phyloP scores from a whole-genome alignment of 2,329 filamentous ascomycete genomes.

The Aspergillus alliaceus region DNA sequence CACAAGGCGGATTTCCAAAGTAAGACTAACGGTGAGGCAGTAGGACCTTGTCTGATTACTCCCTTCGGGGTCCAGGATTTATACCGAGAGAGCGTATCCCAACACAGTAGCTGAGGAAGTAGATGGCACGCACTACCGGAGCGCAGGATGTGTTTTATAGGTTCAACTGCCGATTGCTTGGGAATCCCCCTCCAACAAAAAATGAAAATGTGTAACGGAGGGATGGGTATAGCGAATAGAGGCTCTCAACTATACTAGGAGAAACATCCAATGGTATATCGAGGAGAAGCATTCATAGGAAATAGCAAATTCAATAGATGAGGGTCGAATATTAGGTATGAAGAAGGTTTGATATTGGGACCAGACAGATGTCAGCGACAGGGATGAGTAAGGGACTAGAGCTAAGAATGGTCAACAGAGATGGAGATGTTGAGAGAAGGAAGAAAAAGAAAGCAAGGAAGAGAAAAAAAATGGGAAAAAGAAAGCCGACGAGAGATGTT shows the following conservation, averaged over 20 bases:
- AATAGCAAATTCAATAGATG: background rate
- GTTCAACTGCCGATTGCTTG: background rate
- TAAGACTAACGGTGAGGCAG: background rate
- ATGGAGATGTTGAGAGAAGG: background rate
- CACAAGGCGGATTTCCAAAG: background rate
- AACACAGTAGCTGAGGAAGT: background rate
- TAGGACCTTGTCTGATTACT: background rate
- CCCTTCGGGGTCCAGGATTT: background rate
- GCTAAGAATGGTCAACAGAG: background rate
- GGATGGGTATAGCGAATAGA: background rate
- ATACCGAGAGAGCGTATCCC: background rate
- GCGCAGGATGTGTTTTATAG: background rate
- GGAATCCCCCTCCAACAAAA: background rate
- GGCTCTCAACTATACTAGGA: background rate
- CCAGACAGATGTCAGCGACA: background rate
- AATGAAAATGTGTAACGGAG: background rate
- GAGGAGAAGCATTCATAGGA: background rate
- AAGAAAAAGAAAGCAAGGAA: slow-evolving; percentile 8
- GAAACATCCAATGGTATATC: background rate
- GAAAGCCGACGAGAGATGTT: slow-evolving; percentile 19
- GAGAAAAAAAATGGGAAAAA: slow-evolving; percentile 7
- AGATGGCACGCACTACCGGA: background rate
- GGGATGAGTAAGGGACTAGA: slow-evolving; percentile 1
- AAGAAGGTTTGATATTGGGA: slow-evolving; percentile 1
- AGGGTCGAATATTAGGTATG: background rate